These are phyloP conservation scores for Martensiomyces pterosporus DNA, from an alignment of 192 early-diverging fungal genomes.

Conservation along the genomic window DNA sequence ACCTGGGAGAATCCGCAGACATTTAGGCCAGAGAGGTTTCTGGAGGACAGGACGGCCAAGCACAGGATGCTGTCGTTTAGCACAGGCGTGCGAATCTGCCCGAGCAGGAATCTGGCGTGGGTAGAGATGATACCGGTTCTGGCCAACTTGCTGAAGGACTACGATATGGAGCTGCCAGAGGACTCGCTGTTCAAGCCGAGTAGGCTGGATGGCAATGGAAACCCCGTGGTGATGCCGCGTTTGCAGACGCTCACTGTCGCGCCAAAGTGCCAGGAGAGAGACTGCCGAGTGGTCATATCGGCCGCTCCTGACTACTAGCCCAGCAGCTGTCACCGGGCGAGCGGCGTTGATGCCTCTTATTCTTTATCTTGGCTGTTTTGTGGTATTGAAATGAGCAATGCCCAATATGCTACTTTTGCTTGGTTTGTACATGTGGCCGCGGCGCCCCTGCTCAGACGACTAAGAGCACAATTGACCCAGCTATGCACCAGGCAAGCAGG, in stretches of 20 bases:
- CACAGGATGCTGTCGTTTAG: neutral
- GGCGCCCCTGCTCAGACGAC: too few relatives aligned
- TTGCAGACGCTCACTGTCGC: neutral
- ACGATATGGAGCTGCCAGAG: neutral
- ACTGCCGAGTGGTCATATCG: neutral
- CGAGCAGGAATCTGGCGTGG: neutral
- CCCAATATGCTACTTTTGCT: too few relatives aligned
- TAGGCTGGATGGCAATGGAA: neutral
- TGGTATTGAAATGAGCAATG: too few relatives aligned
- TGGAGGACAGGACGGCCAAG: neutral
- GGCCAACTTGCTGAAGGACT: neutral
- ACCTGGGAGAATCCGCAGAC: neutral
- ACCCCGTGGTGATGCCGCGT: neutral
- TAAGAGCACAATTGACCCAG: constrained; percentile 20
- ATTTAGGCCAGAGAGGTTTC: neutral
- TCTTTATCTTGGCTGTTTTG: too few relatives aligned
- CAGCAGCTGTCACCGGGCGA: too few relatives aligned
- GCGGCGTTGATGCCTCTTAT: too few relatives aligned
- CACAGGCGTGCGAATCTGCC: neutral
- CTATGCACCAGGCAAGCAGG: constrained; percentile 30
- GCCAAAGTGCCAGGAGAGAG: neutral
- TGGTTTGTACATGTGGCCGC: too few relatives aligned
- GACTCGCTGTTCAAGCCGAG: neutral
- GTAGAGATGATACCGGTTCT: neutral
- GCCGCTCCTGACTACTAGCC: too few relatives aligned